Conservation (phyloP, 177 flowering plant genomes). For the Tripterygium wilfordii region DNA sequence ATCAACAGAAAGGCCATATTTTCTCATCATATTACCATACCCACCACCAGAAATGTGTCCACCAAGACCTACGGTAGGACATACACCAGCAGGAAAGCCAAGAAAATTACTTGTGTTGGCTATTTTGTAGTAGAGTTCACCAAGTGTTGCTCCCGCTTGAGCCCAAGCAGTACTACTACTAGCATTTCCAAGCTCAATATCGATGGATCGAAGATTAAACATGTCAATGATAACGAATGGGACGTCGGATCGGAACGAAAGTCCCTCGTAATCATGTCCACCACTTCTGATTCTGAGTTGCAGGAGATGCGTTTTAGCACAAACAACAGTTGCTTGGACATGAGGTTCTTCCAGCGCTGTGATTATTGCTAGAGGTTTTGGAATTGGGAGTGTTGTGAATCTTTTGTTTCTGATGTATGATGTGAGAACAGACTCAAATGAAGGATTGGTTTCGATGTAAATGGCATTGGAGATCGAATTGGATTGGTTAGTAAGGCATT, state of each 20-base stretch:
- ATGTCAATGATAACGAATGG: slow-evolving; percentile 23
- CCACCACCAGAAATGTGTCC: slow-evolving; percentile 31
- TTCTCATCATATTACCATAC: slow-evolving; percentile 27
- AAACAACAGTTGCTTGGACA: not conserved
- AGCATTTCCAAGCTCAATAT: slow-evolving; percentile 5
- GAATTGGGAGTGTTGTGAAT: not conserved
- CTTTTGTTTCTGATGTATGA: not conserved
- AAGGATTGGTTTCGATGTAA: not conserved
- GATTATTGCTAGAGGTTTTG: not conserved
- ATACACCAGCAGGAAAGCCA: slow-evolving; percentile 32
- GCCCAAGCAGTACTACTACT: slow-evolving; percentile 23
- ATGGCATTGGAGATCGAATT: not conserved
- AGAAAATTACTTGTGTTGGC: slow-evolving; percentile 17
- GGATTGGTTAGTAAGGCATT: not conserved
- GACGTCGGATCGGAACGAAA: slow-evolving; percentile 15
- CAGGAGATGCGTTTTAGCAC: not conserved
- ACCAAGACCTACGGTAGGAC: slow-evolving; percentile 26
- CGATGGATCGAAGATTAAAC: slow-evolving; percentile 10
- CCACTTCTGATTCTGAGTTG: not conserved
- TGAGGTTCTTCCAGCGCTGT: not conserved
- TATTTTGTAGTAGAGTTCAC: slow-evolving; percentile 25
- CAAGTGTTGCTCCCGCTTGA: slow-evolving; percentile 25
- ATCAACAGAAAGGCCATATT: slow-evolving; percentile 21
- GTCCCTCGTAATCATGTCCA: not conserved
- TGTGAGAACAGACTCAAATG: not conserved